A percentile compares a stretch with the other conserved stretches of the same genome.
Evolutionary conservation across 202 grass and related monocot species (phyloP).

Genomic region (Saccharum hybrid): DNA sequence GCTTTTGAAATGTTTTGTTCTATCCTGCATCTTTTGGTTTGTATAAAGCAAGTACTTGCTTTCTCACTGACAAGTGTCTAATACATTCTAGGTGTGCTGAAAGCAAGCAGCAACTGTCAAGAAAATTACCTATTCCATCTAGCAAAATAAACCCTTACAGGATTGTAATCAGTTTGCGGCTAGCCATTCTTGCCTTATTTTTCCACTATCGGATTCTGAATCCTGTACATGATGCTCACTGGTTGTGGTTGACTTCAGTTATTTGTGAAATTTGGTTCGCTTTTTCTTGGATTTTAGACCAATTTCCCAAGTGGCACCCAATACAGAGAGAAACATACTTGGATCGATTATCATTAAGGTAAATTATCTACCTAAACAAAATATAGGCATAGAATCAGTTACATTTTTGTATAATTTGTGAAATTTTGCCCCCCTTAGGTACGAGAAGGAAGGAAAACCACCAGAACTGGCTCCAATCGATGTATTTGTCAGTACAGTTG

Average conservation of each 20-base stretch:
- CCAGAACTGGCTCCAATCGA: constrained; percentile 63
- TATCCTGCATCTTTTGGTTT: constrained; percentile 2
- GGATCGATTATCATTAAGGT: constrained; percentile 70
- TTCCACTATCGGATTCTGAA: constrained; percentile 66
- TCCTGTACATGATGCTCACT: constrained; percentile 63
- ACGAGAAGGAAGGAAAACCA: constrained; percentile 59
- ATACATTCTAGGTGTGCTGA: constrained; percentile 49
- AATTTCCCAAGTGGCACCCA: constrained; percentile 69
- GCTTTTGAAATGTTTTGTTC: constrained; percentile 11
- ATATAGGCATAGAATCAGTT: neutral
- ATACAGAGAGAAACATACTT: constrained; percentile 69
- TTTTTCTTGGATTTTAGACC: constrained; percentile 70
- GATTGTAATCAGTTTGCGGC: constrained; percentile 67
- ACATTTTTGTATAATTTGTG: neutral
- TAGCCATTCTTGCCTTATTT: constrained; percentile 63
- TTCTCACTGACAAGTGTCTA: constrained; percentile 7
- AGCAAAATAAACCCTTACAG: constrained; percentile 79
- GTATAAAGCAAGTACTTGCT: neutral
- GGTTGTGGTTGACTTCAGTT: constrained; percentile 70
- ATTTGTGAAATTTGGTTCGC: constrained; percentile 77
- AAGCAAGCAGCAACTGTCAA: constrained; percentile 62
- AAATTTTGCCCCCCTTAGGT: neutral
- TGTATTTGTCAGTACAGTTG: constrained; percentile 67
- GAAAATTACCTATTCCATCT: constrained; percentile 65
- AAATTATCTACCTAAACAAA: constrained; percentile 17